Evolutionary conservation across 352 stramenopile genomes (phyloP), one percentile per base, ranked within the genome.

Genomic region (Phytopythium mirpurense): DNA sequence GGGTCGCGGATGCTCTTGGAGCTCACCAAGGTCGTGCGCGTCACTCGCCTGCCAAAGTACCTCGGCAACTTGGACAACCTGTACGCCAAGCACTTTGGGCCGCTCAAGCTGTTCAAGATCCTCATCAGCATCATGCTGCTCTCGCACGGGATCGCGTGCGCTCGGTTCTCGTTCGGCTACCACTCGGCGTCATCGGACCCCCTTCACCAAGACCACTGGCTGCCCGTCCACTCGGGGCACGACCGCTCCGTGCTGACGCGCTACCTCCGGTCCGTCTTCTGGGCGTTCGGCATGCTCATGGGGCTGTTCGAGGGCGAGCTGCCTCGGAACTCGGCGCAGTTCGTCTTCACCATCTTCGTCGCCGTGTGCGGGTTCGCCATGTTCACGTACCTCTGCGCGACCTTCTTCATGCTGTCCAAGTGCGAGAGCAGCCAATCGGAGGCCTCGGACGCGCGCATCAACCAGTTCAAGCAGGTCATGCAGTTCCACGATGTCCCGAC

Each of bases 351-450:
- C 1, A 72, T 78, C 6, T 54, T 73, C 23, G 78, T 92, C n/a
- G 80, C 76, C 0, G 46, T 78, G 1, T 76, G 78, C 36, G 81
- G 78, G 0, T 90, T 92, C 43, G 75, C 74, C 6, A 60, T 90
- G 49, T 92, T 90, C 54, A 85, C 72, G 11, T 69, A 63, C 0
- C 67, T 90, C 19, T 86, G 80, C 3, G 77, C 77, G 0, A 92
- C 78, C 23, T 78, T 92, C 44, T 92, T 92, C 54, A 81, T 86
- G 35, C 74, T 90, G 24, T 92, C 82, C 26, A 88, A 88, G 52
- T 89, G 81, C 34, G 71, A 90, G 59, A 86, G 77, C 40, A 74
- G 80, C 2, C 72, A 78, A 12, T 64, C 65, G 0, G 81, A 90
- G 51, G 65, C 67, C 0, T 71, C 74, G 0, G 77, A 88, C 27